These are phyloP conservation scores for Saccharomycopsis oosterbeekiorum DNA, from an alignment of 805 yeast genomes.

Conservation along the genomic window DNA sequence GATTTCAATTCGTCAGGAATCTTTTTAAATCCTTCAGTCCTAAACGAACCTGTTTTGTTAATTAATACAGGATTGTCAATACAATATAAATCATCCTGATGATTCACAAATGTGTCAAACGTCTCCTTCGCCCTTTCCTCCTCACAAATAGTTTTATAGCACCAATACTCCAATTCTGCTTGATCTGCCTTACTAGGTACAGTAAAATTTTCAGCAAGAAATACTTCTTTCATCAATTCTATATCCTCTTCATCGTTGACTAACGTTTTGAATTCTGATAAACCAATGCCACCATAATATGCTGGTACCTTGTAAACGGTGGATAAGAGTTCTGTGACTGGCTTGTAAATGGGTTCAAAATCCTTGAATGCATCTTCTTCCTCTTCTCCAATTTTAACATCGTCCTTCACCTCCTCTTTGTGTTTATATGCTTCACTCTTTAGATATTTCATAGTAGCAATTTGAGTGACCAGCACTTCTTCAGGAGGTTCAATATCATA, in stretches of 20 bases:
- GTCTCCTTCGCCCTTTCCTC: slow-evolving; percentile 19
- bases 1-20: slow-evolving; percentile 64
- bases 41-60: slow-evolving; percentile 45
- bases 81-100: neutral
- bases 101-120: neutral
- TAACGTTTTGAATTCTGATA: slow-evolving; percentile 41
- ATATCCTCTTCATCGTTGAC: slow-evolving; percentile 74
- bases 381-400: slow-evolving; percentile 3
- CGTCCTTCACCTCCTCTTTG: slow-evolving; percentile 8
- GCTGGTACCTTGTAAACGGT: slow-evolving; percentile 37
- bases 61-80: slow-evolving; percentile 27
- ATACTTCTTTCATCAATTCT: slow-evolving; percentile 37
- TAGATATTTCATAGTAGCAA: neutral
- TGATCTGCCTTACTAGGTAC: slow-evolving; percentile 21
- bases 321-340: slow-evolving; percentile 38
- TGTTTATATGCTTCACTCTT: slow-evolving; percentile 18
- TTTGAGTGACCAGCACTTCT: neutral
- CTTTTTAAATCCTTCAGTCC: slow-evolving; percentile 64
- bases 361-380: slow-evolving; percentile 22
- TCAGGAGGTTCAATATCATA: neutral
- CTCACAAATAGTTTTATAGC: slow-evolving; percentile 38
- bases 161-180: slow-evolving; percentile 44
- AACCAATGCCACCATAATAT: slow-evolving; percentile 24
- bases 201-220: slow-evolving; percentile 22
- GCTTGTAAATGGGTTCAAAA: slow-evolving; percentile 34